Evolutionary conservation across 1,284 basidiomycete species (phyloP).

Genomic region (Papiliotrema flavescens): DNA sequence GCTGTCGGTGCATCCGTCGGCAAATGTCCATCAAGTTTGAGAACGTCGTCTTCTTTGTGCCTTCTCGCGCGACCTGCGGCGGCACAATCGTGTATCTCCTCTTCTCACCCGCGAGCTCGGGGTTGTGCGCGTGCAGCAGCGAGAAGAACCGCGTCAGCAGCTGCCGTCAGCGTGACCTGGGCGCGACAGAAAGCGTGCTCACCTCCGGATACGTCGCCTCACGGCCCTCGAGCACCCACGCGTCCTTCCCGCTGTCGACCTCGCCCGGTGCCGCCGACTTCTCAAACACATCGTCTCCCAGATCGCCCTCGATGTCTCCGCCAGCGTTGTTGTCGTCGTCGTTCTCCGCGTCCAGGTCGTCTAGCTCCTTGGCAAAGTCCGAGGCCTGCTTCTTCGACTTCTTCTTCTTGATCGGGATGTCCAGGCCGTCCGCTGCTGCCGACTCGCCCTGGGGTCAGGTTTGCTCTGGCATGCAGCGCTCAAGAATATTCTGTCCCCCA

Average conservation of each 20-base stretch:
- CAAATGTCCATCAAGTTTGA: constrained; percentile 95
- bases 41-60: constrained; percentile 95
- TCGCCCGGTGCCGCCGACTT: constrained; percentile 57
- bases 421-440: constrained; percentile 48
- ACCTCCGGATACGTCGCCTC: constrained; percentile 95
- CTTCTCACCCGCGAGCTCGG: constrained; percentile 80
- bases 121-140: constrained; percentile 89
- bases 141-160: constrained; percentile 90
- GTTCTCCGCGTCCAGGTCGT: constrained; percentile 51
- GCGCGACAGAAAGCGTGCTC: constrained; percentile 21
- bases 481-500: no score
- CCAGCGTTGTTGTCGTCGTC: constrained; percentile 63
- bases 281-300: constrained; percentile 77
- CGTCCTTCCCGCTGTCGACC: constrained; percentile 50
- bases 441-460: no score
- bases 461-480: no score
- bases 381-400: constrained; percentile 52
- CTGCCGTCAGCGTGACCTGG: constrained; percentile 48
- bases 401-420: constrained; percentile 55
- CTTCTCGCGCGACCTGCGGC: constrained; percentile 89
- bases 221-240: constrained; percentile 85
- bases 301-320: constrained; percentile 66
- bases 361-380: constrained; percentile 69
- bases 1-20: constrained; percentile 96
- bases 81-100: constrained; percentile 97